These are phyloP conservation scores for Phyllosticta citrichinensis DNA, from an alignment of 2,329 filamentous ascomycete species.

Conservation along the genomic window DNA sequence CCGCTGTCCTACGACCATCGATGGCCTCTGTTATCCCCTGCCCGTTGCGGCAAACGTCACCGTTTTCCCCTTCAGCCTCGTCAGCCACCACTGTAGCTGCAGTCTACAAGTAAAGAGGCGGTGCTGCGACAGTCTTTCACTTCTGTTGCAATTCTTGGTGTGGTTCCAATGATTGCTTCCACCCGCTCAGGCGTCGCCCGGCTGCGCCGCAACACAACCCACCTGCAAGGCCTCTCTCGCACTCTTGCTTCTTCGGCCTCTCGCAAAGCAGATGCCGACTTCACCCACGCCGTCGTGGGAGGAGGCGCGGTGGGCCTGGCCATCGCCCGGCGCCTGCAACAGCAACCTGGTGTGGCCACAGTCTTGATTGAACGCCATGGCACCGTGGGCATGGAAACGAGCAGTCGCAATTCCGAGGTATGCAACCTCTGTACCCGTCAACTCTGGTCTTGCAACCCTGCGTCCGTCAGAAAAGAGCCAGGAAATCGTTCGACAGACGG, in stretches of 20 bases:
- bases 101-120: not conserved
- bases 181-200: not conserved
- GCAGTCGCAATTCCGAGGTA: conserved; percentile 79
- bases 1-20: not conserved
- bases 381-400: conserved; percentile 72
- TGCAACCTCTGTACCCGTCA: not conserved
- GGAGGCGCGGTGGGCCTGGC: conserved; percentile 72
- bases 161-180: not conserved
- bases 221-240: not conserved
- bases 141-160: not conserved
- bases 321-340: conserved; percentile 61
- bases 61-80: not conserved
- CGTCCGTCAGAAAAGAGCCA: not conserved
- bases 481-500: not conserved
- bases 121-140: too few species aligned
- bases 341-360: conserved; percentile 50
- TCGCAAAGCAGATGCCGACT: conserved; percentile 36
- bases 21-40: too few species aligned
- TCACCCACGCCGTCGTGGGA: conserved; percentile 58
- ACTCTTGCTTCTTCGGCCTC: not conserved
- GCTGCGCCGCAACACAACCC: not conserved
- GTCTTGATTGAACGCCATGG: conserved; percentile 73
- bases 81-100: not conserved
- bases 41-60: not conserved
- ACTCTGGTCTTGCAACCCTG: not conserved